phyloP scores from a whole-genome alignment of 2,329 filamentous ascomycete species.

The Balansia obtecta region DNA sequence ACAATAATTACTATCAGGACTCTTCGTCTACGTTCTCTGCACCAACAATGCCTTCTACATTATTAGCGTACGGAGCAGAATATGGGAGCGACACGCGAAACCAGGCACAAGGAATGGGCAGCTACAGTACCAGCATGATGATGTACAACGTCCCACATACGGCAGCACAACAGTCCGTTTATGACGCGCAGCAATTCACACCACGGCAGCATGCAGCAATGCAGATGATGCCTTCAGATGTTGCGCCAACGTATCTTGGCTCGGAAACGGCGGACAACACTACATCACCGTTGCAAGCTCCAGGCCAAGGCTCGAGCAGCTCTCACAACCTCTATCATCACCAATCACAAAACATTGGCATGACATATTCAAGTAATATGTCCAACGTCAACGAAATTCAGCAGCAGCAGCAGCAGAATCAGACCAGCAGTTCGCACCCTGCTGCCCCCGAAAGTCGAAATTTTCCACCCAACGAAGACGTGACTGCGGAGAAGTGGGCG shows the following conservation, averaged over 20 bases:
- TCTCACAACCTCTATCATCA: slow-evolving; percentile 53
- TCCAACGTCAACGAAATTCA: slow-evolving; percentile 33
- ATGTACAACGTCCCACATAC: slow-evolving; percentile 69
- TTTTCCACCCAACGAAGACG: slow-evolving; percentile 40
- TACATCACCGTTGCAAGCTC: slow-evolving; percentile 39
- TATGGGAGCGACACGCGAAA: slow-evolving; percentile 52
- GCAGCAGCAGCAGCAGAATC: slow-evolving; percentile 10
- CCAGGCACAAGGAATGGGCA: slow-evolving; percentile 40
- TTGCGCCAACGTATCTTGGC: slow-evolving; percentile 59
- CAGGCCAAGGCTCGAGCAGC: slow-evolving; percentile 33
- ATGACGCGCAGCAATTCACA: slow-evolving; percentile 67
- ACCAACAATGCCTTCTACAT: slow-evolving; percentile 41
- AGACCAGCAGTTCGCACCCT: slow-evolving; percentile 9
- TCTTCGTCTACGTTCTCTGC: slow-evolving; percentile 38
- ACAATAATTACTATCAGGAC: slow-evolving; percentile 45
- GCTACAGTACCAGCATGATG: slow-evolving; percentile 53
- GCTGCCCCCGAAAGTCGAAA: slow-evolving; percentile 40
- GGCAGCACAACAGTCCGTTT: slow-evolving; percentile 49
- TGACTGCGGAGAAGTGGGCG: slow-evolving; percentile 56
- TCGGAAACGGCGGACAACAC: slow-evolving; percentile 32
- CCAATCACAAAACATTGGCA: slow-evolving; percentile 45
- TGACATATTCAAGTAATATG: slow-evolving; percentile 38
- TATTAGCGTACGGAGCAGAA: slow-evolving; percentile 48
- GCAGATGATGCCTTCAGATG: slow-evolving; percentile 47
- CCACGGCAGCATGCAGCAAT: slow-evolving; percentile 64